Evolutionary conservation across 2,329 filamentous ascomycete species (phyloP), one percentile per base, ranked within the genome.

Genomic region (Arachnopeziza araneosa): DNA sequence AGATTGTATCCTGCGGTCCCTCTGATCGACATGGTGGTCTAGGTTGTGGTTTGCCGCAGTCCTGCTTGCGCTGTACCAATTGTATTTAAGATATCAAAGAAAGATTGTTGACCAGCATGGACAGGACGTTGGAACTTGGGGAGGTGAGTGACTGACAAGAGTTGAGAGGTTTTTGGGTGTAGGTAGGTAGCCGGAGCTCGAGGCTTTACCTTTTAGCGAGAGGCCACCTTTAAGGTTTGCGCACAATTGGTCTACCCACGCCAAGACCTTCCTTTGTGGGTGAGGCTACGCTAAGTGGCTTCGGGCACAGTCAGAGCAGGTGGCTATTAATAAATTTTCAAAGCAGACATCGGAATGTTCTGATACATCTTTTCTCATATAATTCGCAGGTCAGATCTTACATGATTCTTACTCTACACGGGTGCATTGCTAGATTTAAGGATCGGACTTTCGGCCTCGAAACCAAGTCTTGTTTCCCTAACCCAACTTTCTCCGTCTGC

Each of bases 21-120:
- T 72, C 82, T 75, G 72, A 84, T 84, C 71, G 83, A 81, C 68
- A 82, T 79, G 81, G 84, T 84, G 68, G 62, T 65, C 30, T 24
- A 49, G 12, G 36, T 30, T 3, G 36, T 44, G 36, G 36, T 44
- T 19, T 55, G 62, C 68, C 65, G 66, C 67, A 69, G 65, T 67
- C 68, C 68, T 66, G 66, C 66, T 69, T 63, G 64, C 61, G 63
- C 56, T 57, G 58, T 63, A 66, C 68, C 65, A 64, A 62, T 26
- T 10, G 24, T 24, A 19, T 4, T 30, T 50, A 23, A 30, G 7
- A 24, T 17, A 7, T 22, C 10, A 30, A 26, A 54, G 19, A 17
- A 54, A 9, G 26, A 54, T 54, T 7, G 12, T 44, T 44, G 36
- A 19, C 36, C 36, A 44, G 36, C 36, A 44, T 44, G 10, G 17